Conservation (phyloP, 2,329 filamentous ascomycete genomes). For the Zymoseptoria pseudotritici region DNA sequence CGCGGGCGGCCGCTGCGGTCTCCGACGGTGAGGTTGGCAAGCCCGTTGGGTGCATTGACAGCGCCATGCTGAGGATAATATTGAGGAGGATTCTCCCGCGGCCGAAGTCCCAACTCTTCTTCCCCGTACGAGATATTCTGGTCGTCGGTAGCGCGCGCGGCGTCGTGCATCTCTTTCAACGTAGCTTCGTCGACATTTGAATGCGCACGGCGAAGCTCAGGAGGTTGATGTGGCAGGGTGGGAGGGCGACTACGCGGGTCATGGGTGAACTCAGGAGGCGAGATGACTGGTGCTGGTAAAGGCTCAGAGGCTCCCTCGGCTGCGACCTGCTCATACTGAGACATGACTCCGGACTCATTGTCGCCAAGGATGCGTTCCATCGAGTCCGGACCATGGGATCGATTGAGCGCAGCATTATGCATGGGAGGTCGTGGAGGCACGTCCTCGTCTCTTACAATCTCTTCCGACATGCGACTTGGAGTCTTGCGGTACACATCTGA, state of each 20-base stretch:
- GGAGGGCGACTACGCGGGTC: slow-evolving; percentile 62
- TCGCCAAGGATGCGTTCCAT: slow-evolving; percentile 53
- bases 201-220: slow-evolving; percentile 72
- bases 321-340: slow-evolving; percentile 45
- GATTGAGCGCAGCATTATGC: slow-evolving; percentile 25
- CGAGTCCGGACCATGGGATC: slow-evolving; percentile 29
- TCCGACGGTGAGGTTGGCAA: slow-evolving; percentile 2
- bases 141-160: slow-evolving; percentile 36
- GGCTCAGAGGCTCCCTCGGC: slow-evolving; percentile 29
- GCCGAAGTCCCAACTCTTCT: slow-evolving; percentile 3
- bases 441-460: slow-evolving; percentile 26
- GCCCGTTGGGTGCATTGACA: background rate
- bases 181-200: slow-evolving; percentile 78
- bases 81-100: background rate
- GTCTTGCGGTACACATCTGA: slow-evolving; percentile 39
- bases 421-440: slow-evolving; percentile 36
- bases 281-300: slow-evolving; percentile 63
- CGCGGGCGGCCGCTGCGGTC: slow-evolving; percentile 3
- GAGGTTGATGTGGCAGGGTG: slow-evolving; percentile 63
- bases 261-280: slow-evolving; percentile 74
- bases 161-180: slow-evolving; percentile 69
- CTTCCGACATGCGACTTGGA: slow-evolving; percentile 35
- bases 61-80: slow-evolving; percentile 3
- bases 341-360: slow-evolving; percentile 37
- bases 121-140: slow-evolving; percentile 13